phyloP scores from a whole-genome alignment of 768 basidiomycete genomes.

The Rhodotorula taiwanensis region DNA sequence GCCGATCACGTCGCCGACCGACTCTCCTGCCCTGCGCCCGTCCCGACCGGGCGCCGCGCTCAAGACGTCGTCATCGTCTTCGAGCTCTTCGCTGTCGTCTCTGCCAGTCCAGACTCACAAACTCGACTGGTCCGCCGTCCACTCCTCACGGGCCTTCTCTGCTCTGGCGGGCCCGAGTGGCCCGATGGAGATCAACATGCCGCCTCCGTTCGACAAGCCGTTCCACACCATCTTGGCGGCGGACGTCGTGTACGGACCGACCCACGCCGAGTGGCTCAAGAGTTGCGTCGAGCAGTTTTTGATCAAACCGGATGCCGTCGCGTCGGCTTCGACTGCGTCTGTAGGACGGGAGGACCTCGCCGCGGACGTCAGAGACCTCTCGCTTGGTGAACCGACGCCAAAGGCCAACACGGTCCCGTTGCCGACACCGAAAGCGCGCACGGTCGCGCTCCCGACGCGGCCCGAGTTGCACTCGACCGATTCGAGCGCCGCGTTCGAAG shows the following conservation, averaged over 20 bases:
- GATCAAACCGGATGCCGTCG: slow-evolving; percentile 17
- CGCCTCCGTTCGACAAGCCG: slow-evolving; percentile 41
- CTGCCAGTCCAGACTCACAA: slow-evolving; percentile 27
- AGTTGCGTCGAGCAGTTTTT: slow-evolving; percentile 57
- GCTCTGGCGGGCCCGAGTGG: slow-evolving; percentile 9
- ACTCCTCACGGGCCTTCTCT: slow-evolving; percentile 25
- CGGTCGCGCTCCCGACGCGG: slow-evolving; percentile 2
- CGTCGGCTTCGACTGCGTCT: background rate
- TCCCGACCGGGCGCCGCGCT: background rate
- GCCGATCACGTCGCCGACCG: slow-evolving; percentile 14
- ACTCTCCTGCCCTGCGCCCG: slow-evolving; percentile 13
- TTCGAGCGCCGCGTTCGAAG: slow-evolving; percentile 1
- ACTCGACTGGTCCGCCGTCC: slow-evolving; percentile 36
- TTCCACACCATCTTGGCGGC: slow-evolving; percentile 73
- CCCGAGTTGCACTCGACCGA: slow-evolving; percentile 3
- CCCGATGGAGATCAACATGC: slow-evolving; percentile 19
- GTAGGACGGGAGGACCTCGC: background rate
- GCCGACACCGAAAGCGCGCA: too few species aligned
- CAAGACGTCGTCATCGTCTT: background rate
- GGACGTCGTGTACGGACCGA: slow-evolving; percentile 69
- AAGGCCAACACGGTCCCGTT: background rate
- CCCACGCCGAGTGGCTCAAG: slow-evolving; percentile 67
- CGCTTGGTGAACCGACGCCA: slow-evolving; percentile 2
- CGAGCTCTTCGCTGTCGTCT: slow-evolving; percentile 10
- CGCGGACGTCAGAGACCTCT: slow-evolving; percentile 1